Evolutionary conservation across 1,284 basidiomycete species (phyloP), one percentile per base, ranked within the genome.

Genomic region (Marasmius oreades): DNA sequence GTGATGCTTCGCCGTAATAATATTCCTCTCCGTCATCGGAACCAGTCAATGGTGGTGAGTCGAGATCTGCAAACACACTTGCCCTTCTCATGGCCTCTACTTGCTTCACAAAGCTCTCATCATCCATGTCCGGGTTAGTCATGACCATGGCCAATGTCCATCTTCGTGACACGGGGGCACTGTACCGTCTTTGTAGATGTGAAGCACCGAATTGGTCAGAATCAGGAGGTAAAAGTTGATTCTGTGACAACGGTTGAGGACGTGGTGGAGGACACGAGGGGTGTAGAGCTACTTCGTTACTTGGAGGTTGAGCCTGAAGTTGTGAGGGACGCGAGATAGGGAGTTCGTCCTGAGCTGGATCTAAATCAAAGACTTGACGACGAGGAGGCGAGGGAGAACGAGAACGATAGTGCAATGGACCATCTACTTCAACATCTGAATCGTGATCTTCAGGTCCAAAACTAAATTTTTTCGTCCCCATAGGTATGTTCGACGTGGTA

Each of bases 81-180:
- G 52, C 54, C 51, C 51, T 59, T 52, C 77, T 71, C 53, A 79
- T 71, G 18, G 67, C 66, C 62, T 82, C 79, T 20, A 82, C 70
- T 46, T 69, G 70, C 52, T 71, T 64, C 3, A 81, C 73, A 8
- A 81, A 66, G 5, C 70, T 68, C 57, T 77, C 78, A 61, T 82
- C 78, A 1, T 77, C 70, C 52, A 82, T 69, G 11, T 66, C 74
- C 39, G 80, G 77, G 45, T 80, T 77, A 20, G 73, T 76, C 63
- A 81, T 72, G 8, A 77, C 80, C 61, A 74, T 75, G 0, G 74
- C 73, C 26, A 78, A 68, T 0, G 75, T 76, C 71, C 73, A 77
- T 14, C 72, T 68, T 34, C 72, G 57, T 45, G 54, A 51, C 12
- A 44, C 51, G n/a, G 47, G 47, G 16, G 31, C 57, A 51, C 20